Conservation (phyloP, 768 basidiomycete genomes). For the Omphalotus guepiniiformis region DNA sequence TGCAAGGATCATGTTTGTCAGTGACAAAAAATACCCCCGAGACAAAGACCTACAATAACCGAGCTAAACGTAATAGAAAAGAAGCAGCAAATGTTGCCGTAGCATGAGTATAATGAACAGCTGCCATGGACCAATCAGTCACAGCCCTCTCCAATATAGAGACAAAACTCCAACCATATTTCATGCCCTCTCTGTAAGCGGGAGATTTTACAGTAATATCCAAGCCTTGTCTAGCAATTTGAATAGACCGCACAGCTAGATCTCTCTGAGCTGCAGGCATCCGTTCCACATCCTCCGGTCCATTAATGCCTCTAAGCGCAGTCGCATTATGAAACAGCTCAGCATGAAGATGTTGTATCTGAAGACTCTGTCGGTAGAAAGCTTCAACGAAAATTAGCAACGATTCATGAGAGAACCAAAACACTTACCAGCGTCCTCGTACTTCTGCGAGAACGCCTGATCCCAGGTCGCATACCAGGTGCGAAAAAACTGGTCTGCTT, state of each 20-base stretch:
- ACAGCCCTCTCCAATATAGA: neutral
- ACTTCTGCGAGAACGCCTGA: slow-evolving; percentile 73
- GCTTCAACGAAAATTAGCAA: slow-evolving; percentile 34
- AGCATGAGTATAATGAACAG: slow-evolving; percentile 88
- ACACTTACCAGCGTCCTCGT: slow-evolving; percentile 69
- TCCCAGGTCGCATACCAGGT: slow-evolving; percentile 85
- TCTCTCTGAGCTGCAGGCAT: slow-evolving; percentile 78
- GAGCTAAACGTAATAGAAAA: slow-evolving; percentile 78
- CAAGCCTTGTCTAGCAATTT: slow-evolving; percentile 73
- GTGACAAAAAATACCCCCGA: neutral
- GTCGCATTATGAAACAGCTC: slow-evolving; percentile 83
- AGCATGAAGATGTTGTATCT: slow-evolving; percentile 87
- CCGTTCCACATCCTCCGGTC: slow-evolving; percentile 79
- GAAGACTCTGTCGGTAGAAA: slow-evolving; percentile 84
- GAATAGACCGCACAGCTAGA: slow-evolving; percentile 78
- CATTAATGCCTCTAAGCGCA: slow-evolving; percentile 76
- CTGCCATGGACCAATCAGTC: slow-evolving; percentile 30
- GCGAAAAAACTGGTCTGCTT: slow-evolving; percentile 74
- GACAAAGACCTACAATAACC: slow-evolving; percentile 67
- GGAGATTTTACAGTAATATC: slow-evolving; percentile 84
- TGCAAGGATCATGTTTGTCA: slow-evolving; percentile 22
- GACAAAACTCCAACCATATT: slow-evolving; percentile 61
- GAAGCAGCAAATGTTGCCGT: slow-evolving; percentile 93
- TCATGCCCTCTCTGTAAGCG: slow-evolving; percentile 87
- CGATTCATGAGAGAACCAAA: neutral